Base-by-base conservation (phyloP, 2,329 filamentous ascomycete genomes). In the Fusarium floridanum region DNA sequence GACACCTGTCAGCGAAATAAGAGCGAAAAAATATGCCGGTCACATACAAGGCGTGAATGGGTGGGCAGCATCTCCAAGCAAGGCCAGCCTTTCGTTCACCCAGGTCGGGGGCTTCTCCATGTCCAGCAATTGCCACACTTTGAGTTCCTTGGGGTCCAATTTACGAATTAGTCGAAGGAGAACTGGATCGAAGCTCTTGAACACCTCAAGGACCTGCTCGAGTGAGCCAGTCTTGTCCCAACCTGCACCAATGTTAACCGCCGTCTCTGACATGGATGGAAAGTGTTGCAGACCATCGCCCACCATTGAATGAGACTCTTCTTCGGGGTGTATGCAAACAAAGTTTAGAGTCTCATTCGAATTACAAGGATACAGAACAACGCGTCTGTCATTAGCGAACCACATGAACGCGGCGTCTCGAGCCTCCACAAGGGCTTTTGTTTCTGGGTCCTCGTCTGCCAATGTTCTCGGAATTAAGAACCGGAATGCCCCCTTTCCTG, bases 61-160 rank as follows among this genome's bases (percentile, higher is more conserved):
- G 79, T 94, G 92, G 1, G 91, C 91, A 0, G 92, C 91, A 80
- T 94, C 92, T 0, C 92, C 92, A 1, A 94, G 80, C 0, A 93
- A 80, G 1, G 86, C 90, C n/a, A 93, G 77, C n/a, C 83, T 86
- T 2, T 81, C 87, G 5, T 88, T 85, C 0, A 85, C 83, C 88
- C 90, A 94, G 0, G 81, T 85, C 0, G 87, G 85, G 9, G 93
- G 79, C 1, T 85, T 81, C 7, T 89, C 86, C 88, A 92, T 92
- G 73, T 94, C 92, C 12, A 91, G 80, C 6, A 92, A 80, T 55
- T 86, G 86, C 90, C 90, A 92, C 0, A 90, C 82, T 68, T 88
- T 90, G 24, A 91, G 79, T 4, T 82, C 83, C 0, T 83, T 77
- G 0, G 85, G 81, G 7, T 87, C 84, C 0, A 82, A 85, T 74